Percentiles rank a stretch among this genome's conserved stretches.
phyloP scores from a whole-genome alignment of 2,329 filamentous ascomycete genomes.

The Exophiala lecanii-corni region DNA sequence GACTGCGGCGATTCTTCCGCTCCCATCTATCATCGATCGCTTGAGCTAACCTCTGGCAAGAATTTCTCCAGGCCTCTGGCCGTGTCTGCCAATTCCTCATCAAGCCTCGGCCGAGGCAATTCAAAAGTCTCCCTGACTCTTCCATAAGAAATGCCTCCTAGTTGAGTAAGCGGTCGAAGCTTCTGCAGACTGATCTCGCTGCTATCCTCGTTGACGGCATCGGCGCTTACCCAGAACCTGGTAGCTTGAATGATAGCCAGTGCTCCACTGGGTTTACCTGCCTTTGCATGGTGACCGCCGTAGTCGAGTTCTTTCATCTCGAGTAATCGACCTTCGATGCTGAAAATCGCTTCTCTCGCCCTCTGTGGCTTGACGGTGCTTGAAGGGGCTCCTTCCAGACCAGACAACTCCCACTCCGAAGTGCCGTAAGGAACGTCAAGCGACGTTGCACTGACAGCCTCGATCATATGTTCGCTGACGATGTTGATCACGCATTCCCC shows the following conservation, averaged over 20 bases:
- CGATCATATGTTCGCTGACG: slow-evolving; percentile 75
- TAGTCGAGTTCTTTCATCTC: slow-evolving; percentile 68
- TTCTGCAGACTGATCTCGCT: slow-evolving; percentile 56
- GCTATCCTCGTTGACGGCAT: slow-evolving; percentile 73
- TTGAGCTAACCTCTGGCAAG: not conserved
- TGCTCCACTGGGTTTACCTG: slow-evolving; percentile 69
- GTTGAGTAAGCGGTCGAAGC: slow-evolving; percentile 63
- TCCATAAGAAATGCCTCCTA: slow-evolving; percentile 83
- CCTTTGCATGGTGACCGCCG: slow-evolving; percentile 43
- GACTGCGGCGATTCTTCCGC: no score
- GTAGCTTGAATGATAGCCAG: slow-evolving; percentile 76
- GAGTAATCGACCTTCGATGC: slow-evolving; percentile 73
- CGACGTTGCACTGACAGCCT: slow-evolving; percentile 75
- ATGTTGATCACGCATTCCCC: slow-evolving; percentile 82
- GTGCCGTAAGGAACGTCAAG: slow-evolving; percentile 70
- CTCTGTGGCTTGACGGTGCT: slow-evolving; percentile 64
- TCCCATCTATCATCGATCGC: no score
- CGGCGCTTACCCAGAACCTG: slow-evolving; percentile 82
- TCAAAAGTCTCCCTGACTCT: slow-evolving; percentile 67
- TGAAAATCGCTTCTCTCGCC: slow-evolving; percentile 76
- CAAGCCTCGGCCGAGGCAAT: slow-evolving; percentile 27
- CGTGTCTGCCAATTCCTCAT: not conserved
- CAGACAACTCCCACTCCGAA: slow-evolving; percentile 73
- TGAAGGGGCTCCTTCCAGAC: slow-evolving; percentile 65
- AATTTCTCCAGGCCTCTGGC: not conserved